Base-by-base conservation (phyloP, 2,329 filamentous ascomycete species). In the Fusarium devonianum region DNA sequence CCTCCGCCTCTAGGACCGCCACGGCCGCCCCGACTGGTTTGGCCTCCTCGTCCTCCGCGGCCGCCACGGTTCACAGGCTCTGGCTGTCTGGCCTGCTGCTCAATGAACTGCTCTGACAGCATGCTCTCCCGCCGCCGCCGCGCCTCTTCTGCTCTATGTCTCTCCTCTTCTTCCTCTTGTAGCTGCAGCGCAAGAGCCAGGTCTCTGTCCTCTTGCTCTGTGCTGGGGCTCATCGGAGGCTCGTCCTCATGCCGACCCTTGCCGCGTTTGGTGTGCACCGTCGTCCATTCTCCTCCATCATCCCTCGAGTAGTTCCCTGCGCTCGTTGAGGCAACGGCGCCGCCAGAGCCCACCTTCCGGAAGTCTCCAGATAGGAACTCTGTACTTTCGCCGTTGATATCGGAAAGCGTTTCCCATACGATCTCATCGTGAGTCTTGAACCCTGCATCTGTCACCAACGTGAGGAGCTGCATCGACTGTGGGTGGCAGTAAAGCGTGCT, bases 361-460 rank as follows among this genome's bases (percentile, higher is more conserved):
- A 97, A 97, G 65, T 97, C 92, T 2, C 94, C 94, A 0, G 92
- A 91, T 61, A 91, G 90, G 64, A 95, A 91, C 67, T 92, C 89
- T 3, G 90, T 86, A 11, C 83, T 83, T 64, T 89, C 87, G 7
- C 94, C 94, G 40, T 87, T 94, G 16, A 96, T 87, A 63, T 97
- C 93, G 1, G 89, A 87, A 2, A 99, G 78, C 8, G 88, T 94
- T 72, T 99, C 94, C 94, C 94, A 99, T 0, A 99, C 90, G 10
- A 99, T 86, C 68, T 97, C 93, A 12, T 92, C 88, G 62, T 97
- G 91, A 8, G 80, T 83, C 9, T 88, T 86, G 66, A 96, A 99
- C 1, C 94, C 94, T 18, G 91, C 89, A 68, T 99, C 94, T 0
- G 94, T 97, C 11, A 99, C 92, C 3, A 99, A 76, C 0, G 89